phyloP scores from a whole-genome alignment of 352 stramenopile species.

The Globisporangium abappressorium region DNA sequence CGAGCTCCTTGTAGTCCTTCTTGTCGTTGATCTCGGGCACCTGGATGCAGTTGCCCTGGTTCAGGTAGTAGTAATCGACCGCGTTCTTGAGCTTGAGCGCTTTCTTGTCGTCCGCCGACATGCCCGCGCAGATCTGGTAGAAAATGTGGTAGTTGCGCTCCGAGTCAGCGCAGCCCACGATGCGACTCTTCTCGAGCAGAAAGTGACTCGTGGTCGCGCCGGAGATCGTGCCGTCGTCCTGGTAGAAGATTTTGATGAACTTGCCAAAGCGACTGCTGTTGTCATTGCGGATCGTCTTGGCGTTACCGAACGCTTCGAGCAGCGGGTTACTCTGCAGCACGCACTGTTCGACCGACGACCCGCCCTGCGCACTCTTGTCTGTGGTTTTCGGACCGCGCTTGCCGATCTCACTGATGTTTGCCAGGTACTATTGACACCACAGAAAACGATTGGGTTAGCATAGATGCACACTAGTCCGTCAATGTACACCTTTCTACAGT shows the following conservation, averaged over 20 bases:
- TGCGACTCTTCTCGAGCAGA: conserved; percentile 97
- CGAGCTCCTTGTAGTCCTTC: conserved; percentile 91
- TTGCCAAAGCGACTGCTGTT: conserved; percentile 97
- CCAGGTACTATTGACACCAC: conserved; percentile 57
- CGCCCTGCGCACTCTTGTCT: conserved; percentile 61
- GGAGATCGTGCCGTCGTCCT: conserved; percentile 87
- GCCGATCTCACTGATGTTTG: conserved; percentile 88
- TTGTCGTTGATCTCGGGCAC: conserved; percentile 94
- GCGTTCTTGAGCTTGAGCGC: conserved; percentile 82
- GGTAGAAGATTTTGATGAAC: conserved; percentile 95
- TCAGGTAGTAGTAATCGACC: conserved; percentile 91
- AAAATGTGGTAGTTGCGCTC: conserved; percentile 99
- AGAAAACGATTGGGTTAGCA: neutral
- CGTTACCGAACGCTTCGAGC: conserved; percentile 91
- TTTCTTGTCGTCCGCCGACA: conserved; percentile 65
- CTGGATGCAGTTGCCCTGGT: conserved; percentile 92
- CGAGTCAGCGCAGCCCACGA: conserved; percentile 89
- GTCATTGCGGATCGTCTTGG: conserved; percentile 94
- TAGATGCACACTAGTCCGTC: neutral
- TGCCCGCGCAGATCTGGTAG: conserved; percentile 94
- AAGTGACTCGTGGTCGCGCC: conserved; percentile 96
- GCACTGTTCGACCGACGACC: conserved; percentile 86
- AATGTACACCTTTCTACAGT: neutral
- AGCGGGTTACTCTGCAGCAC: conserved; percentile 92
- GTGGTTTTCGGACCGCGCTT: conserved; percentile 67